Evolutionary conservation across 1,139 yeast genomes (phyloP).

Genomic region (Hansenula lynferdii): DNA sequence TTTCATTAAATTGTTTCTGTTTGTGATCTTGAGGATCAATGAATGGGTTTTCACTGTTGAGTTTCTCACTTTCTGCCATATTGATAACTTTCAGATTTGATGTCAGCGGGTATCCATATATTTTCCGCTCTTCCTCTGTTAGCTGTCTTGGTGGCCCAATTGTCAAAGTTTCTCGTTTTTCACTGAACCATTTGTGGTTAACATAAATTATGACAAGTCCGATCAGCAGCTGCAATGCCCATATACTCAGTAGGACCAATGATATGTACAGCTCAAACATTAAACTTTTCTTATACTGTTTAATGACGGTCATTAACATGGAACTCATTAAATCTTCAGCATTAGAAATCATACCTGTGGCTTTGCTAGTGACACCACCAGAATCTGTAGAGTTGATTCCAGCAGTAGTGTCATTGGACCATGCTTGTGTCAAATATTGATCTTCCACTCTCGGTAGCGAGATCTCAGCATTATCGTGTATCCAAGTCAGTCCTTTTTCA

Average conservation of each 20-base stretch:
- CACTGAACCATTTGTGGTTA: slow-evolving; percentile 2
- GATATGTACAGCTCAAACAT: slow-evolving; percentile 43
- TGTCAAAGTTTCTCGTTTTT: background rate
- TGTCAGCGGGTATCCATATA: slow-evolving; percentile 9
- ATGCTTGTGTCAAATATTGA: slow-evolving; percentile 23
- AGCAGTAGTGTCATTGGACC: slow-evolving; percentile 1
- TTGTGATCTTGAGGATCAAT: background rate
- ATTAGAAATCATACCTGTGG: slow-evolving; percentile 7
- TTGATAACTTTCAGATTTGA: background rate
- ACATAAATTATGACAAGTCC: slow-evolving; percentile 28
- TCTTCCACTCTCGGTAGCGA: slow-evolving; percentile 49
- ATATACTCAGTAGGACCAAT: slow-evolving; percentile 37
- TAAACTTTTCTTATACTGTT: slow-evolving; percentile 32
- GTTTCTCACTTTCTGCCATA: background rate
- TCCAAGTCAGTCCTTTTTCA: slow-evolving; percentile 76
- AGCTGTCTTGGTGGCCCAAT: slow-evolving; percentile 10
- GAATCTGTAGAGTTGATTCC: background rate
- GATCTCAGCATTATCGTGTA: slow-evolving; percentile 58
- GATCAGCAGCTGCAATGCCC: slow-evolving; percentile 42
- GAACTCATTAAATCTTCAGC: slow-evolving; percentile 23
- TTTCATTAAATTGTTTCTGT: too few relatives aligned
- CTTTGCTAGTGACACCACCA: background rate
- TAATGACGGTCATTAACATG: slow-evolving; percentile 23
- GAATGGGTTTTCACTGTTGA: background rate
- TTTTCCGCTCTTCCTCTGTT: slow-evolving; percentile 5